Evolutionary conservation across 805 yeast species (phyloP).

Genomic region (Candida insectalens): DNA sequence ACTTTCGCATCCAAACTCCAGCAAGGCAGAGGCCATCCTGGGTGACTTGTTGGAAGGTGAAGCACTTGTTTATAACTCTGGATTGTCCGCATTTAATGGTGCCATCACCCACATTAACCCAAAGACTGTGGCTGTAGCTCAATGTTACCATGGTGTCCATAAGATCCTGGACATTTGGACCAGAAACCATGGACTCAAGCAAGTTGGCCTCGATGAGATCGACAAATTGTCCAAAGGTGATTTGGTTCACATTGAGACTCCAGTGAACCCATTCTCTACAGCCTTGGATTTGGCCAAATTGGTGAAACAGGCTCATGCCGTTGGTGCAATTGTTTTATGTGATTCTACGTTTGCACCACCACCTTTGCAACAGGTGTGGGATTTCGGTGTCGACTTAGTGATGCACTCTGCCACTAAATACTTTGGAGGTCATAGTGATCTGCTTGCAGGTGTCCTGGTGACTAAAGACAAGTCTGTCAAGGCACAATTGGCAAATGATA

Average conservation of each 20-base stretch:
- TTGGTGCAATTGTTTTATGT: slow-evolving; percentile 63
- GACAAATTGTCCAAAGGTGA: slow-evolving; percentile 50
- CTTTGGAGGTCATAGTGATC: slow-evolving; percentile 93
- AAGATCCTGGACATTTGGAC: slow-evolving; percentile 56
- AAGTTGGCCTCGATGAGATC: slow-evolving; percentile 41
- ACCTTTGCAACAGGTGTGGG: slow-evolving; percentile 74
- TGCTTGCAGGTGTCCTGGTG: slow-evolving; percentile 71
- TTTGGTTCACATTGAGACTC: slow-evolving; percentile 76
- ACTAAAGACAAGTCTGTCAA: slow-evolving; percentile 46
- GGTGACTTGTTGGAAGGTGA: slow-evolving; percentile 51
- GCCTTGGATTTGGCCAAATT: slow-evolving; percentile 51
- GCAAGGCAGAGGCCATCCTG: slow-evolving; percentile 57
- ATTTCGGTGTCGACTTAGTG: slow-evolving; percentile 78
- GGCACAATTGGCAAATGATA: slow-evolving; percentile 43
- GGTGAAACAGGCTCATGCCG: slow-evolving; percentile 63
- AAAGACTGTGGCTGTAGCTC: slow-evolving; percentile 58
- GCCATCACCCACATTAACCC: slow-evolving; percentile 65
- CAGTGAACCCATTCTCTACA: slow-evolving; percentile 76
- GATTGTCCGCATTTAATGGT: slow-evolving; percentile 75
- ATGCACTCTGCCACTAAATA: slow-evolving; percentile 91
- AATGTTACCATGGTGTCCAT: slow-evolving; percentile 80
- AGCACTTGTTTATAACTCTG: slow-evolving; percentile 66
- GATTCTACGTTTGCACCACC: slow-evolving; percentile 96
- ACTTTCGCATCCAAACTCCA: slow-evolving; percentile 61
- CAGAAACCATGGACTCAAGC: slow-evolving; percentile 49